Base-by-base conservation (phyloP, 495 filamentous ascomycete species). In the Neurospora sp. region DNA sequence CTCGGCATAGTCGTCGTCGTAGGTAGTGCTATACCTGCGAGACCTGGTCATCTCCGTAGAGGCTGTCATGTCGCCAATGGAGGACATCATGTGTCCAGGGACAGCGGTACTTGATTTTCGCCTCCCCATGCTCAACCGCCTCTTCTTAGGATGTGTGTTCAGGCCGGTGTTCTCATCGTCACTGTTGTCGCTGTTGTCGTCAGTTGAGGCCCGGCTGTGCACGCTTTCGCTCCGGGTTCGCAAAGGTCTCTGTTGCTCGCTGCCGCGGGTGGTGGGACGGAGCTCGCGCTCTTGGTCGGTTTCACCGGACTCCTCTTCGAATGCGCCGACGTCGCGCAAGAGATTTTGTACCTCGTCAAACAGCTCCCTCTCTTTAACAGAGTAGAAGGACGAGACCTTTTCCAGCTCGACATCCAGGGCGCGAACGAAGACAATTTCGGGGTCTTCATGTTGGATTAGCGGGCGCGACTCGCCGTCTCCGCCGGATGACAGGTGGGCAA, bases 381-480 rank as follows among this genome's bases (percentile, higher is more conserved):
- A 88, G 82, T 93, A 98, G 82, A 98, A 99, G 2, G 90, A 91
- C 78, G 89, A 92, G 72, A 98, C 92, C 84, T 97, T 98, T 81
- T 98, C 94, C 71, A 99, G 83, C 79, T 98, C 96, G 3, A 90
- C 85, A 81, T 98, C 96, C 10, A 99, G 86, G 39, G 93, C 91
- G 72, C 90, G 89, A 70, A 85, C 85, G 77, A 98, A 99, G 72
- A 93, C 83, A 18, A 85, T 82, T 81, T 98, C 94, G 39, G 93
- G 89, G 76, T 97, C 90, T 70, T 88, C 82, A 46, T 81, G 82
- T 62, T 87, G 88, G 71, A 99, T 90, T 31, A 98, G 87, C 4
- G 96, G 95, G 14, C 94, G 92, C 16, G 90, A 90, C 84, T 99
- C 96, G 71, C 89, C 87, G 82, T 98, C 96, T 42, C 84, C 79